phyloP scores from a whole-genome alignment of 352 stramenopile genomes.

The Globisporangium cystogenes region DNA sequence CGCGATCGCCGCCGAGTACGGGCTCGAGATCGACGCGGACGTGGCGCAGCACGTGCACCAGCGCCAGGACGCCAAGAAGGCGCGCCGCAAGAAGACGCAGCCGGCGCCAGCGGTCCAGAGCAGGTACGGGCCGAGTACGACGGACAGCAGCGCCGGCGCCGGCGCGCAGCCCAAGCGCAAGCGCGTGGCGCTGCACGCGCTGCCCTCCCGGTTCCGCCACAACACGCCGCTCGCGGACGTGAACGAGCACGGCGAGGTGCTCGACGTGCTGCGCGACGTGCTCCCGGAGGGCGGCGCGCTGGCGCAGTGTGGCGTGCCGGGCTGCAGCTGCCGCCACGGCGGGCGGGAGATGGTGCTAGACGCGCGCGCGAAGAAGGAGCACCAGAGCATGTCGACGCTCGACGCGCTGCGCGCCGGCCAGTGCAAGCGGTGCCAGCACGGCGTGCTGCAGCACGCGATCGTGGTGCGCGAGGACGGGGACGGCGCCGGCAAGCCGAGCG shows the following conservation, averaged over 20 bases:
- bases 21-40: slow-evolving; percentile 61
- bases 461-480: slow-evolving; percentile 30
- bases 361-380: slow-evolving; percentile 14
- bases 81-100: slow-evolving; percentile 33
- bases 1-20: slow-evolving; percentile 71
- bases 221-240: slow-evolving; percentile 6
- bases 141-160: not conserved
- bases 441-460: slow-evolving; percentile 59
- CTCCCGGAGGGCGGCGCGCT: slow-evolving; percentile 51
- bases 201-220: slow-evolving; percentile 14
- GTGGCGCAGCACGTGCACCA: slow-evolving; percentile 53
- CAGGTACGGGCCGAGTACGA: slow-evolving; percentile 2
- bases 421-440: slow-evolving; percentile 67
- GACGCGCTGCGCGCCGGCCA: slow-evolving; percentile 26
- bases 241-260: slow-evolving; percentile 37
- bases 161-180: slow-evolving; percentile 1
- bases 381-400: slow-evolving; percentile 14
- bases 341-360: slow-evolving; percentile 28
- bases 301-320: slow-evolving; percentile 47
- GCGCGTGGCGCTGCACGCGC: slow-evolving; percentile 13
- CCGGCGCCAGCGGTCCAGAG: not conserved
- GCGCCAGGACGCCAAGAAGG: slow-evolving; percentile 44
- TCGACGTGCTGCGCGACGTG: slow-evolving; percentile 33
- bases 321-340: slow-evolving; percentile 52
- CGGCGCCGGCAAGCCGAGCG: slow-evolving; percentile 26